phyloP scores from a whole-genome alignment of 2,329 filamentous ascomycete species.

The Catunica adiposa region DNA sequence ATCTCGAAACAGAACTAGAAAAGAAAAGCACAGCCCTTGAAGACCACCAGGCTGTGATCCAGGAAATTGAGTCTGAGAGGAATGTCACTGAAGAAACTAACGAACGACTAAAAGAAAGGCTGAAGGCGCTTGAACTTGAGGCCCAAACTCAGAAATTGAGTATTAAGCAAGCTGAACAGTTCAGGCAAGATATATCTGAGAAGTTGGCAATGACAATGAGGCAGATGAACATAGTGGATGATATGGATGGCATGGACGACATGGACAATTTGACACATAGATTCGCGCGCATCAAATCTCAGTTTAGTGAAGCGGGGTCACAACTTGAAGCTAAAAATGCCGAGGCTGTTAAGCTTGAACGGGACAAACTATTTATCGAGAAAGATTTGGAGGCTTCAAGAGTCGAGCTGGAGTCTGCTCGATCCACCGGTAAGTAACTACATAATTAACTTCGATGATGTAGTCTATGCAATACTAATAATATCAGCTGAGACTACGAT shows the following conservation, averaged over 20 bases:
- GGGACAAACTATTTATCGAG: not conserved
- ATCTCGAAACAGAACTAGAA: conserved; percentile 4
- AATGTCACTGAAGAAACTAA: not conserved
- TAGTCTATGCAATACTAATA: not conserved
- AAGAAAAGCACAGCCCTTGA: not conserved
- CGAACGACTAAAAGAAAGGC: not conserved
- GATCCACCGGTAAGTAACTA: conserved; percentile 7
- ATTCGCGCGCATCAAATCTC: not conserved
- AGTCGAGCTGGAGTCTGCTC: not conserved
- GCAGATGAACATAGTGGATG: not conserved
- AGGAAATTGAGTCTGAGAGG: conserved; percentile 7
- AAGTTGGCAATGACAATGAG: not conserved
- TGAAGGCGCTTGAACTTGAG: conserved; percentile 2
- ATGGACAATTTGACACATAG: no score
- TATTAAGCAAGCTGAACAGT: not conserved
- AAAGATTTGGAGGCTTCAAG: not conserved
- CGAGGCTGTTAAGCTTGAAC: not conserved
- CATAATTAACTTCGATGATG: not conserved
- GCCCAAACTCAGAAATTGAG: not conserved
- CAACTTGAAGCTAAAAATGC: not conserved
- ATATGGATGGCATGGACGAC: not conserved
- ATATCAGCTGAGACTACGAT: conserved; percentile 1
- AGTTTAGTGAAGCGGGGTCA: not conserved
- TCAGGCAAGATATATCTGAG: not conserved
- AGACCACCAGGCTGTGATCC: conserved; percentile 5